Evolutionary conservation across 495 filamentous ascomycete species (phyloP).

Genomic region (Xylaria acuta): DNA sequence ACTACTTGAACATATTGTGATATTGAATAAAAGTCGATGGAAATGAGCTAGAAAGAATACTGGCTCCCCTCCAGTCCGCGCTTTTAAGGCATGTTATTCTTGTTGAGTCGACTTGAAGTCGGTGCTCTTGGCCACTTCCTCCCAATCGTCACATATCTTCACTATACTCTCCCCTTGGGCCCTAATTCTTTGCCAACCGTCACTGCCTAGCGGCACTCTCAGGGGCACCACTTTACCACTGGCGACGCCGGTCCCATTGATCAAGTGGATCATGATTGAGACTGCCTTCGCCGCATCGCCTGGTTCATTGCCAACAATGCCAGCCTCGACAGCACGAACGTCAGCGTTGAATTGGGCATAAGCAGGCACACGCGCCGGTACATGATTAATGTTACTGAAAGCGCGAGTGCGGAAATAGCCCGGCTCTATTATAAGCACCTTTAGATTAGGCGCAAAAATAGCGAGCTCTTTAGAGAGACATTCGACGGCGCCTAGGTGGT

Average conservation of each 20-base stretch:
- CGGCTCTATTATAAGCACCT: constrained; percentile 47
- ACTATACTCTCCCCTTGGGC: constrained; percentile 35
- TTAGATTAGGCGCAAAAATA: constrained; percentile 42
- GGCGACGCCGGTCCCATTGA: constrained; percentile 47
- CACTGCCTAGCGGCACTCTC: constrained; percentile 52
- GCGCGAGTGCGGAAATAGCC: constrained; percentile 35
- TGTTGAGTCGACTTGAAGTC: constrained; percentile 14
- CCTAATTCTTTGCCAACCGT: constrained; percentile 48
- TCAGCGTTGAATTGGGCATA: constrained; percentile 25
- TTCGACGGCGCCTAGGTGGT: constrained; percentile 20
- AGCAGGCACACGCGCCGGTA: constrained; percentile 19
- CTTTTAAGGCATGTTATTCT: neutral
- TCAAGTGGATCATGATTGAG: constrained; percentile 47
- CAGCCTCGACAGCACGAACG: constrained; percentile 11
- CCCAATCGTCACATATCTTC: constrained; percentile 34
- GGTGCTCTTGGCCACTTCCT: constrained; percentile 31
- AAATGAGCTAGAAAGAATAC: neutral
- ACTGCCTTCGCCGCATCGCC: constrained; percentile 48
- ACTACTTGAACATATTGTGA: no score
- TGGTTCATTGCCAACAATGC: constrained; percentile 42
- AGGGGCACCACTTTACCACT: constrained; percentile 48
- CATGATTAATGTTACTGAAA: constrained; percentile 28
- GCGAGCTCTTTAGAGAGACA: constrained; percentile 42
- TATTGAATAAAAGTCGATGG: neutral
- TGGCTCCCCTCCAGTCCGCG: neutral